phyloP scores from a whole-genome alignment of 129 eudicot genomes.

The Ambrosia artemisiifolia region DNA sequence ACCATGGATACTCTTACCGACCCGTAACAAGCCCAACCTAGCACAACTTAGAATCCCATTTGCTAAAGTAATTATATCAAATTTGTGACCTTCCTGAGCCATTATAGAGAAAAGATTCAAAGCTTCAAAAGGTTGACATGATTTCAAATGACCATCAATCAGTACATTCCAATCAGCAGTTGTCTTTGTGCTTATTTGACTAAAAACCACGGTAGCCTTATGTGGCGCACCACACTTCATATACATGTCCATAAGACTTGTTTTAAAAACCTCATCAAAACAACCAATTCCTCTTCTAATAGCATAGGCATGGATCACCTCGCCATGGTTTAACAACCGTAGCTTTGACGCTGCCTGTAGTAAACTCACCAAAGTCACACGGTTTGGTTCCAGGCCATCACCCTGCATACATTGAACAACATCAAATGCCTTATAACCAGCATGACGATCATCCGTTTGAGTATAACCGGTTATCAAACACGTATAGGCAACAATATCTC shows the following conservation, averaged over 20 bases:
- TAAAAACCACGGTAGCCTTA: conserved; percentile 32
- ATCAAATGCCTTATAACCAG: conserved; percentile 34
- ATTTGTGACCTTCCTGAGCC: conserved; percentile 34
- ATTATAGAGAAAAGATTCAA: conserved; percentile 37
- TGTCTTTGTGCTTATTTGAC: conserved; percentile 30
- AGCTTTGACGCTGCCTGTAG: conserved; percentile 40
- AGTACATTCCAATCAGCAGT: conserved; percentile 52
- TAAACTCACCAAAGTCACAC: conserved; percentile 63
- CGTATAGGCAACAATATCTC: conserved; percentile 57
- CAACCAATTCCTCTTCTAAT: conserved; percentile 47
- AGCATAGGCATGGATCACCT: conserved; percentile 53
- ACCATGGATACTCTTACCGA: conserved; percentile 57
- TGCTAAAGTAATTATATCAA: conserved; percentile 50
- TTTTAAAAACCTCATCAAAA: conserved; percentile 54
- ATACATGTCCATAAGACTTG: conserved; percentile 62
- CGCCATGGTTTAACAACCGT: conserved; percentile 36
- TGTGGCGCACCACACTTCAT: conserved; percentile 38
- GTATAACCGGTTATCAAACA: conserved; percentile 51
- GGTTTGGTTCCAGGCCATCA: conserved; percentile 52
- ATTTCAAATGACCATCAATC: conserved; percentile 40
- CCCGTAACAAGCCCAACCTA: conserved; percentile 32
- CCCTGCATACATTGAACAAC: conserved; percentile 39
- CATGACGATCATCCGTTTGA: conserved; percentile 26
- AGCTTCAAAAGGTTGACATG: conserved; percentile 46
- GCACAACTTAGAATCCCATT: conserved; percentile 55